These are phyloP conservation scores for Hanseniaspora gamundiae DNA, from an alignment of 1,139 yeast species.

Conservation along the genomic window DNA sequence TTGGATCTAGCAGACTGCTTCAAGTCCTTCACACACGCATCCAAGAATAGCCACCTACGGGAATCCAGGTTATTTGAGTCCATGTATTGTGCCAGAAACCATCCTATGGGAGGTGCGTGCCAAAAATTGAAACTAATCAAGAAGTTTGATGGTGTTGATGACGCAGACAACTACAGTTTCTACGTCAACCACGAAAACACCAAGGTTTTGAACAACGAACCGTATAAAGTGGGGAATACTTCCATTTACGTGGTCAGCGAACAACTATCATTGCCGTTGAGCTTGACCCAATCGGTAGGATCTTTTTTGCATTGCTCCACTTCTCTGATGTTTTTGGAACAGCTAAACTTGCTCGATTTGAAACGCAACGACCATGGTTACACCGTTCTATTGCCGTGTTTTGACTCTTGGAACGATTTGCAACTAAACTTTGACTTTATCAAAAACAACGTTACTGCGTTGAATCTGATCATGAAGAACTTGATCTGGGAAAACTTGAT, in stretches of 20 bases:
- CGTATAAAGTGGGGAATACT: conserved; percentile 40
- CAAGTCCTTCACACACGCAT: background rate
- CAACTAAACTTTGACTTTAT: conserved; percentile 55
- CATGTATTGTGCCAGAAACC: conserved; percentile 29
- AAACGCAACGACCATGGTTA: conserved; percentile 44
- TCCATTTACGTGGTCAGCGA: conserved; percentile 52
- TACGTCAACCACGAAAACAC: conserved; percentile 34
- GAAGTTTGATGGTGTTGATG: conserved; percentile 9
- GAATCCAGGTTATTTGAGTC: conserved; percentile 32
- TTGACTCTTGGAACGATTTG: conserved; percentile 57
- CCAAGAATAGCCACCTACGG: conserved; percentile 14
- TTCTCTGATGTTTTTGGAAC: conserved; percentile 38
- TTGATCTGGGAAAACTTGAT: conserved; percentile 50
- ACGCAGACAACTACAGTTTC: conserved; percentile 27
- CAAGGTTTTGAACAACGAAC: conserved; percentile 32
- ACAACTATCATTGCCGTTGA: conserved; percentile 44
- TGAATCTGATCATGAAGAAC: conserved; percentile 42
- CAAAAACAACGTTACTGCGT: conserved; percentile 36
- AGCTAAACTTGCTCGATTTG: conserved; percentile 35
- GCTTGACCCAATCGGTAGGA: conserved; percentile 39
- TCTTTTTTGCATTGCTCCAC: conserved; percentile 40
- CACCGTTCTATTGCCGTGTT: conserved; percentile 70
- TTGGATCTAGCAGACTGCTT: conserved; percentile 23
- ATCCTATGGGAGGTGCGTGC: conserved; percentile 32
- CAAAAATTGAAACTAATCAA: conserved; percentile 34